These are phyloP conservation scores for Annona cherimola DNA, from an alignment of 164 flowering plant genomes.

Conservation along the genomic window DNA sequence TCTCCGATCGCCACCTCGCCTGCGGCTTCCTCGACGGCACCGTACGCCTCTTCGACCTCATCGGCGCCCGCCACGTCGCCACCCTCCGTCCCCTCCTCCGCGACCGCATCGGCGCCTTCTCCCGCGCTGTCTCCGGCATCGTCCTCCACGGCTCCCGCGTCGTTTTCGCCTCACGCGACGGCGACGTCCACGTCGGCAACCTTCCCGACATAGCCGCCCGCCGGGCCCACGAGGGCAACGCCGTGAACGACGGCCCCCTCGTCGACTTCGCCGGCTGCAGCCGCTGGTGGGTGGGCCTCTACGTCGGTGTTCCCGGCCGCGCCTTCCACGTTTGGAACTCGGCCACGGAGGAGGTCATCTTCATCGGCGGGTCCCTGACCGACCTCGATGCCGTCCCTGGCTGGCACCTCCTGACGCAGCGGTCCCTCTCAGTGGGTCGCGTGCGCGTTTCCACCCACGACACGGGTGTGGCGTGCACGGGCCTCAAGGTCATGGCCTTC, in stretches of 20 bases:
- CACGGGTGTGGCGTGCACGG: constrained; percentile 61
- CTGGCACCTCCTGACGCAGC: constrained; percentile 65
- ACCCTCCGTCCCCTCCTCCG: constrained; percentile 49
- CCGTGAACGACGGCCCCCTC: constrained; percentile 52
- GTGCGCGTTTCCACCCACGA: constrained; percentile 39
- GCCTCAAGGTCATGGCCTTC: constrained; percentile 32
- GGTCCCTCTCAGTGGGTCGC: constrained; percentile 52
- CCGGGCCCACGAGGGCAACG: constrained; percentile 47
- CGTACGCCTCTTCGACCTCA: constrained; percentile 65
- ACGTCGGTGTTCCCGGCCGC: constrained; percentile 71
- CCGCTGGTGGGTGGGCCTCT: constrained; percentile 84
- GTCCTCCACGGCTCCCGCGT: constrained; percentile 31
- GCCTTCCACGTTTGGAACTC: constrained; percentile 73
- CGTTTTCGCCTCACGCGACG: constrained; percentile 70
- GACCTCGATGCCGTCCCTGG: constrained; percentile 74
- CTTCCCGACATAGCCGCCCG: constrained; percentile 23
- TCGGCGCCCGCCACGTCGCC: constrained; percentile 33
- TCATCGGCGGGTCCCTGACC: constrained; percentile 66
- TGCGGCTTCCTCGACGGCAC: constrained; percentile 75
- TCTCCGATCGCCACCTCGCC: constrained; percentile 64
- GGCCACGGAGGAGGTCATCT: constrained; percentile 43
- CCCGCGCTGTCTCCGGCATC: constrained; percentile 71
- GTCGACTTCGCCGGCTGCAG: constrained; percentile 62
- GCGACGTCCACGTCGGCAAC: constrained; percentile 54
- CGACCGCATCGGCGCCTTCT: constrained; percentile 53